These are phyloP conservation scores for Boeremia exigua DNA, from an alignment of 2,329 filamentous ascomycete genomes.

Conservation along the genomic window DNA sequence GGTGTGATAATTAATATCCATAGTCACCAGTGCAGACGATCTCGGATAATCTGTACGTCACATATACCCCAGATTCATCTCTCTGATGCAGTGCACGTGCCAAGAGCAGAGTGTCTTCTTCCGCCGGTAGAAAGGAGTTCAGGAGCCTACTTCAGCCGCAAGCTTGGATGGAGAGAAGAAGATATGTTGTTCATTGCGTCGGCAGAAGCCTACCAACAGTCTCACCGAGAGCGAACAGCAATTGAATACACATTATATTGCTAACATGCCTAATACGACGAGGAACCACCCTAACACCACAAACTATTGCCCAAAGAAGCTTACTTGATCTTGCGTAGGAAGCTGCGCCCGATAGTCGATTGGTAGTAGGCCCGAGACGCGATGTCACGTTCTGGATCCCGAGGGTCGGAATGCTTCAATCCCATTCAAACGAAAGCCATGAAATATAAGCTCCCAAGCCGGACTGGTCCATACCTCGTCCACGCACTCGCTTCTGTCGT, in stretches of 20 bases:
- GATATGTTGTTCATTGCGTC: not conserved
- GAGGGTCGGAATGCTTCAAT: too few relatives aligned
- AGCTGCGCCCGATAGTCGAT: too few relatives aligned
- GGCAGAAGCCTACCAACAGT: not conserved
- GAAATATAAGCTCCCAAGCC: too few relatives aligned
- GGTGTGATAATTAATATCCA: not conserved
- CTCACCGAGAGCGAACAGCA: too few relatives aligned
- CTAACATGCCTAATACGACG: not conserved
- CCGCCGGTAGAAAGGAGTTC: constrained; percentile 30
- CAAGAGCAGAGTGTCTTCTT: constrained; percentile 34
- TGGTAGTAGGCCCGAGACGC: not conserved
- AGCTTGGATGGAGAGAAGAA: not conserved
- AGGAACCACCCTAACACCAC: too few relatives aligned
- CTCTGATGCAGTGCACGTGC: constrained; percentile 16
- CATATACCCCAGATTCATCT: constrained; percentile 18
- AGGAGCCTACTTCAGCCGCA: constrained; percentile 22
- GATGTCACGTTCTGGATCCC: not conserved
- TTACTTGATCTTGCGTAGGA: too few relatives aligned
- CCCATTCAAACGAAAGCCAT: too few relatives aligned
- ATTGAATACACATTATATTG: not conserved
- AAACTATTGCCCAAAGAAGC: too few relatives aligned
- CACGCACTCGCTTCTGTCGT: too few relatives aligned
- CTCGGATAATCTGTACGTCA: constrained; percentile 3
- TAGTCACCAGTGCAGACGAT: not conserved
- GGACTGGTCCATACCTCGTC: too few relatives aligned